Evolutionary conservation across 1,284 basidiomycete genomes (phyloP), one percentile per base, ranked within the genome.

Genomic region (Entoloma clypeatum): DNA sequence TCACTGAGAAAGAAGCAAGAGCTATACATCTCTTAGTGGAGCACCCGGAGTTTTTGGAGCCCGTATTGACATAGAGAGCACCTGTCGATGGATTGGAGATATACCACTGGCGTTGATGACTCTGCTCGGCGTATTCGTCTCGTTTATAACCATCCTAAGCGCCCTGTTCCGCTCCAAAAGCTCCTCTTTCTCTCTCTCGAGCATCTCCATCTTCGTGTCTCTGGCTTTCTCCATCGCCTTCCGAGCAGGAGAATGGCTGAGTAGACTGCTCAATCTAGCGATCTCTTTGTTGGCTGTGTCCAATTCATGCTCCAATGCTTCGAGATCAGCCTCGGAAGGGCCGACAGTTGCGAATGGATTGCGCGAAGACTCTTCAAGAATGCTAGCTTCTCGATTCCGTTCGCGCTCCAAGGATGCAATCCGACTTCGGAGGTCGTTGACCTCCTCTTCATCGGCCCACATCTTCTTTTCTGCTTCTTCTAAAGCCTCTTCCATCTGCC

Each of bases 231-330:
- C 80, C 45, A 88, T 76, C 0, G 83, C 81, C 50, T 77, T 80
- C 5, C 85, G 72, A 30, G 80, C 80, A n/a, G 85, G 83, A 9
- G 84, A 86, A 50, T 86, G 82, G 27, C 69, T 72, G 17, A 92
- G 67, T 34, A 86, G 61, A 1, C 78, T 72, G 36, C 77, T 79
- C 32, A 95, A 67, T 13, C 79, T 74, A 0, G 82, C 86, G 44
- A 92, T 86, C 59, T 93, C 89, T 53, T 71, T 78, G 56, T 89
- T 75, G 0, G 92, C 91, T 1, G 80, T 75, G 47, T 90, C 85
- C 17, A 94, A 73, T 48, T 92, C 86, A 5, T 72, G 70, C 58
- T 93, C 87, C 29, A 94, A 67, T 0, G 70, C 73, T 43, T 83
- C 80, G 11, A 72, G 65, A 28, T 82, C 79, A 17, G 69, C 67